Evolutionary conservation across 164 flowering plant species (phyloP).

Genomic region (Vitis labrusca): DNA sequence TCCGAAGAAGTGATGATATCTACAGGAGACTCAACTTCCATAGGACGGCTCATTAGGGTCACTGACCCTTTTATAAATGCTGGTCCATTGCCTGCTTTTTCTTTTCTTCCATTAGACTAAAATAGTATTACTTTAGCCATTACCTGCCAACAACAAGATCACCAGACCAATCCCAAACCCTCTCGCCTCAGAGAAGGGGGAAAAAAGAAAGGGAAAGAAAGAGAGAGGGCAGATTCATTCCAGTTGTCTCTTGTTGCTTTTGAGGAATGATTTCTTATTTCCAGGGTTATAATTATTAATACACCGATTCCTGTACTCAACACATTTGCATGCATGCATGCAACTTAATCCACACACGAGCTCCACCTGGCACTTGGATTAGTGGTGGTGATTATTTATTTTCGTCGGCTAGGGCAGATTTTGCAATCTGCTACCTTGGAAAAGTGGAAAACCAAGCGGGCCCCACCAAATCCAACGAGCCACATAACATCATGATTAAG

Average conservation of each 20-base stretch:
- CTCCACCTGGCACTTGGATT: conserved; percentile 44
- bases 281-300: conserved; percentile 1
- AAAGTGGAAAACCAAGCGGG: conserved; percentile 25
- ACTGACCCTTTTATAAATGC: conserved; percentile 14
- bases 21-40: conserved; percentile 27
- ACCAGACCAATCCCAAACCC: conserved; percentile 31
- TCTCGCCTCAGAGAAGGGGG: neutral
- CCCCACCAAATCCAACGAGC: conserved; percentile 55
- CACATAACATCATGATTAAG: conserved; percentile 37
- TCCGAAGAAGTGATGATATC: conserved; percentile 16
- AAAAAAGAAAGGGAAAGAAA: neutral
- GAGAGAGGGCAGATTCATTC: conserved; percentile 27
- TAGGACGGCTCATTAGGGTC: conserved; percentile 22
- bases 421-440: conserved; percentile 21
- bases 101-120: conserved; percentile 1
- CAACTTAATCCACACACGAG: conserved; percentile 28
- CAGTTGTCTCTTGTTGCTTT: conserved; percentile 47
- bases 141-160: conserved; percentile 21
- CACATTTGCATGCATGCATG: conserved; percentile 26
- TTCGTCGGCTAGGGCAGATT: conserved; percentile 4
- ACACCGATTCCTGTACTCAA: neutral
- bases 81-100: conserved; percentile 17
- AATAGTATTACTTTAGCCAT: conserved; percentile 17
- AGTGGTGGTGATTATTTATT: conserved; percentile 16
- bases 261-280: conserved; percentile 29